phyloP scores from a whole-genome alignment of 768 basidiomycete genomes.

The Leccinum incarnatum region DNA sequence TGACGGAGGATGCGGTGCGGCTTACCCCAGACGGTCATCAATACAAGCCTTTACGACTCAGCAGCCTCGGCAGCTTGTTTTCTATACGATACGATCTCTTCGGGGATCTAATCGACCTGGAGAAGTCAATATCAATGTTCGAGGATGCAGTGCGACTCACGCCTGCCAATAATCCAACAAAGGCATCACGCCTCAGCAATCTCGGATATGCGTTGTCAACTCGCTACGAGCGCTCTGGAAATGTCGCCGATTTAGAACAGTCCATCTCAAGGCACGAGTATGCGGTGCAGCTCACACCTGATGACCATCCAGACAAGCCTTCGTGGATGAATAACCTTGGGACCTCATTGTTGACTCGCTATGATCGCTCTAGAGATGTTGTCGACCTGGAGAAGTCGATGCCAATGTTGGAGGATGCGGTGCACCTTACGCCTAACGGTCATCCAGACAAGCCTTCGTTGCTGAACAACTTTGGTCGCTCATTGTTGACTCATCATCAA shows the following conservation, averaged over 20 bases:
- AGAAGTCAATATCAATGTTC: not conserved
- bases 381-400: not conserved
- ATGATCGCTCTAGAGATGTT: not conserved
- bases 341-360: not conserved
- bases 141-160: not conserved
- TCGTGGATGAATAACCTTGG: not conserved
- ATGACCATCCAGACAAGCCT: not conserved
- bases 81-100: not conserved
- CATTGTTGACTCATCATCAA: not conserved
- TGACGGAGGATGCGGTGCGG: not conserved
- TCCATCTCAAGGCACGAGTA: not conserved
- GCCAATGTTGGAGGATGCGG: not conserved
- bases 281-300: not conserved
- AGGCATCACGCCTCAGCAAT: not conserved
- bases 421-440: not conserved
- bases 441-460: not conserved
- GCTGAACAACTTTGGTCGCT: not conserved
- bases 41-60: not conserved
- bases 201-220: not conserved
- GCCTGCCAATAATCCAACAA: not conserved
- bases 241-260: not conserved
- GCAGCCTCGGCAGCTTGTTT: not conserved
- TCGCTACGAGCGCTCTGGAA: not conserved
- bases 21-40: not conserved
- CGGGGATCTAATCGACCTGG: not conserved